Conservation (phyloP, 2,329 filamentous ascomycete species). For the Gliomastix tumulicola region DNA sequence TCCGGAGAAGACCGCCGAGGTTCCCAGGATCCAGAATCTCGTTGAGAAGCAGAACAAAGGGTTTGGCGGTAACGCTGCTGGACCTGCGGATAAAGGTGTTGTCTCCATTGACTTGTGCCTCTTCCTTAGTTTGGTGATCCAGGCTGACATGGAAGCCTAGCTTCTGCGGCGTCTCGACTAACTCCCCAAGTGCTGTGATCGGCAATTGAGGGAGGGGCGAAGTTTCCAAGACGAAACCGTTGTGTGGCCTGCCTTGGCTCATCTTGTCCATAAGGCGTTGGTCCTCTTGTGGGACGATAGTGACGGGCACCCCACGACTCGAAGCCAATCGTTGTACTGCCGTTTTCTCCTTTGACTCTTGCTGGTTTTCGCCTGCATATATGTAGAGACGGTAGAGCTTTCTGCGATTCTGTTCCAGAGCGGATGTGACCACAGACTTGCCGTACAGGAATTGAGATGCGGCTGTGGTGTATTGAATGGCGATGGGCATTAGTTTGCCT, state of each 20-base stretch:
- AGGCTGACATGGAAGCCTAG: constrained; percentile 53
- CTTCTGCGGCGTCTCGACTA: constrained; percentile 34
- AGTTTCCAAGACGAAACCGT: constrained; percentile 81
- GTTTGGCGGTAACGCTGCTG: constrained; percentile 37
- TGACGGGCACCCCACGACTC: constrained; percentile 44
- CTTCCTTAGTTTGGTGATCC: constrained; percentile 66
- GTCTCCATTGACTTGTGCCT: constrained; percentile 65
- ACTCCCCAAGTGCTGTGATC: constrained; percentile 47
- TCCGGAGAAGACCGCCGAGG: constrained; percentile 80
- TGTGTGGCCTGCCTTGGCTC: constrained; percentile 77
- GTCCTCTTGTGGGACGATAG: constrained; percentile 51
- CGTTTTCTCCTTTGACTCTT: constrained; percentile 37
- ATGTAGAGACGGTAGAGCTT: constrained; percentile 83
- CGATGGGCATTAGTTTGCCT: constrained; percentile 26
- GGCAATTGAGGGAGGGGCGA: constrained; percentile 73
- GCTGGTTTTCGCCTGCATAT: constrained; percentile 51
- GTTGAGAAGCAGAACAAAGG: constrained; percentile 68
- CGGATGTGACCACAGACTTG: constrained; percentile 70
- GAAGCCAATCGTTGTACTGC: constrained; percentile 38
- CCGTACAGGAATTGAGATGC: constrained; percentile 92
- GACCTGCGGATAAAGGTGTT: constrained; percentile 36
- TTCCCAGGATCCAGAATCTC: constrained; percentile 83
- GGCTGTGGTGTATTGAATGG: constrained; percentile 62
- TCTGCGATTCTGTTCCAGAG: constrained; percentile 58
- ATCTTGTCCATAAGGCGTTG: constrained; percentile 74